Evolutionary conservation across 495 filamentous ascomycete genomes (phyloP).

Genomic region (Aspergillus indologenus): DNA sequence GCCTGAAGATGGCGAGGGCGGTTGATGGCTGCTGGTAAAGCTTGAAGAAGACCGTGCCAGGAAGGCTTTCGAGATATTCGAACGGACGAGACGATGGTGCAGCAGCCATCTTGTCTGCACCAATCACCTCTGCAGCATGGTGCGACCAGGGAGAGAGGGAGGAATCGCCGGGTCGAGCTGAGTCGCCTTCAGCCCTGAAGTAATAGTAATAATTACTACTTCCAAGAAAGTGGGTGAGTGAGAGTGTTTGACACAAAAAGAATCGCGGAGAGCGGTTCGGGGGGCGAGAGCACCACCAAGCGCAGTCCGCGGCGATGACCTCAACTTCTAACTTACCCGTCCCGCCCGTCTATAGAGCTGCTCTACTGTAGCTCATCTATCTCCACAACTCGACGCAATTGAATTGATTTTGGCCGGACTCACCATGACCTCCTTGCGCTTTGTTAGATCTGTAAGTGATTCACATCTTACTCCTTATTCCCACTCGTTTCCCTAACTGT

Average conservation of each 20-base stretch:
- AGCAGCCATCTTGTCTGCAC: constrained; percentile 59
- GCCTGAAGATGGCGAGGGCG: constrained; percentile 89
- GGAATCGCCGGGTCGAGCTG: constrained; percentile 1
- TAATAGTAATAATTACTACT: too few relatives aligned
- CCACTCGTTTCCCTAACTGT: constrained; percentile 6
- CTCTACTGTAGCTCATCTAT: too few relatives aligned
- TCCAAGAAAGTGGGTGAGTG: not conserved
- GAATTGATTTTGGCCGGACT: too few relatives aligned
- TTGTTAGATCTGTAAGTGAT: constrained; percentile 56
- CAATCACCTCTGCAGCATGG: constrained; percentile 40
- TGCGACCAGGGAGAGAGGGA: constrained; percentile 6
- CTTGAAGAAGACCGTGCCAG: constrained; percentile 79
- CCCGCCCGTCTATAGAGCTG: too few relatives aligned
- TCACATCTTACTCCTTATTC: too few relatives aligned
- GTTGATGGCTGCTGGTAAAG: constrained; percentile 96
- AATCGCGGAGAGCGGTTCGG: constrained; percentile 26
- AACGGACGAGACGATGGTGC: constrained; percentile 58
- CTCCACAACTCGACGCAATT: too few relatives aligned
- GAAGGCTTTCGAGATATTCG: constrained; percentile 87
- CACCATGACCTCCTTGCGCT: constrained; percentile 61
- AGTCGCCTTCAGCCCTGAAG: constrained; percentile 15
- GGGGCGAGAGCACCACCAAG: constrained; percentile 30
- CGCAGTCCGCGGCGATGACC: constrained; percentile 36
- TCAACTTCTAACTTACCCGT: constrained; percentile 11
- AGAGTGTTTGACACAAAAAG: constrained; percentile 9